Conservation (phyloP, 2,329 filamentous ascomycete species). For the Colletotrichum navitas region DNA sequence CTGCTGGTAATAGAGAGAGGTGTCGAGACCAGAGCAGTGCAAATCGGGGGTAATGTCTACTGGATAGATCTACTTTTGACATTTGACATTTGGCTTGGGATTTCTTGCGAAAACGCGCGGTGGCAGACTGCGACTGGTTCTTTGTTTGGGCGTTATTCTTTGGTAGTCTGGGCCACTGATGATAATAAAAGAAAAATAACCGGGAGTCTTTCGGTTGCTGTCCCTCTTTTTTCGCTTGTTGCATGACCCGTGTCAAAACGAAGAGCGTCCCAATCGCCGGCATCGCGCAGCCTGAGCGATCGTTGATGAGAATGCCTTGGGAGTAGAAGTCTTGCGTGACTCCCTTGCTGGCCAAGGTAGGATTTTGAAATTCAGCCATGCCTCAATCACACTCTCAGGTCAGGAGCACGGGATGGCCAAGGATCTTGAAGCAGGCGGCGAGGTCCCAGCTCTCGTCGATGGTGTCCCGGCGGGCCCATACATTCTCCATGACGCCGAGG, state of each 20-base stretch:
- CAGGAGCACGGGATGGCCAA: conserved; percentile 56
- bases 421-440: conserved; percentile 56
- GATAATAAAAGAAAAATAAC: conserved; percentile 12
- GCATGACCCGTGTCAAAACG: background rate
- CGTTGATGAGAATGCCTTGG: background rate
- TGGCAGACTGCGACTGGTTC: conserved; percentile 10
- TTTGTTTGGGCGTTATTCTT: background rate
- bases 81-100: background rate
- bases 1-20: conserved; percentile 25
- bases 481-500: conserved; percentile 59
- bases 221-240: background rate
- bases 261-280: background rate
- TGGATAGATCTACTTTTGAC: conserved; percentile 31
- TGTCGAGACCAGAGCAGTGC: background rate
- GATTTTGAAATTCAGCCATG: background rate
- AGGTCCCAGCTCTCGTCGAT: conserved; percentile 60
- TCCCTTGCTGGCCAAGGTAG: background rate
- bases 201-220: background rate
- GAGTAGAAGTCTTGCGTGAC: background rate
- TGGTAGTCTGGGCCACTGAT: conserved; percentile 15
- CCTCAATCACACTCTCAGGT: conserved; percentile 45
- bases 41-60: conserved; percentile 36
- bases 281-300: background rate
- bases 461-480: conserved; percentile 57
- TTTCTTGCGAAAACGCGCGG: background rate